Evolutionary conservation across 2,329 filamentous ascomycete species (phyloP), one percentile per base, ranked within the genome.

Genomic region (Phialemoniopsis sp.): DNA sequence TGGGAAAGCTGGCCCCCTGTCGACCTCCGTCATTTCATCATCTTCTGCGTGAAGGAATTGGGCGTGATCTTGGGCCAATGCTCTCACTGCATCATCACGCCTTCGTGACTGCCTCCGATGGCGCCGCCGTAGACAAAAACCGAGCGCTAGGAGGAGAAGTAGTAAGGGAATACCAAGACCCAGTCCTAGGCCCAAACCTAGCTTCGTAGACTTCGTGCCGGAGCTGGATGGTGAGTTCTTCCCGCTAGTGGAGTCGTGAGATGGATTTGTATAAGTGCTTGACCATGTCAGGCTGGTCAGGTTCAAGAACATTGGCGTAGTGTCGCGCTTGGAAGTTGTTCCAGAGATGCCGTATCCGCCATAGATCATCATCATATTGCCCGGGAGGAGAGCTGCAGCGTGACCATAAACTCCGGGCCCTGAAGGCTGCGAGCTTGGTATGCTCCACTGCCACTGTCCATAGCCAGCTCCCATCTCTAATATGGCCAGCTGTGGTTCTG

Each of bases 401-500:
- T 85, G 81, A 0, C 81, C 81, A 51, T 78, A 85, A 0, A 83
- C 60, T 0, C 73, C 77, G 1, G 53, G 39, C 0, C 57, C 66
- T 13, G 58, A 55, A 2, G 66, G 73, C 55, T 73, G 72, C 4
- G 67, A 54, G 0, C 64, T 53, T 0, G 87, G 86, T 1, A 85
- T 64, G 2, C 65, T 69, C 87, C 87, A 93, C 45, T 70, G 63
- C 87, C 87, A 91, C 26, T 78, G 70, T 8, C 82, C 85, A 54
- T 87, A 93, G 4, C 82, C 82, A 44, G 82, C 75, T 7, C 84
- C 87, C 41, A 96, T 70, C 42, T 87, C 70, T 4, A 97, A 67
- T 4, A 96, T 64, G 0, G 80, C 86, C 18, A 97, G 68, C 55
- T 95, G 89, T 2, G 93, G 93, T 21, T 82, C 70, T 0, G 93